Evolutionary conservation across 768 basidiomycete genomes (phyloP).

Genomic region (Pholiota microspora): DNA sequence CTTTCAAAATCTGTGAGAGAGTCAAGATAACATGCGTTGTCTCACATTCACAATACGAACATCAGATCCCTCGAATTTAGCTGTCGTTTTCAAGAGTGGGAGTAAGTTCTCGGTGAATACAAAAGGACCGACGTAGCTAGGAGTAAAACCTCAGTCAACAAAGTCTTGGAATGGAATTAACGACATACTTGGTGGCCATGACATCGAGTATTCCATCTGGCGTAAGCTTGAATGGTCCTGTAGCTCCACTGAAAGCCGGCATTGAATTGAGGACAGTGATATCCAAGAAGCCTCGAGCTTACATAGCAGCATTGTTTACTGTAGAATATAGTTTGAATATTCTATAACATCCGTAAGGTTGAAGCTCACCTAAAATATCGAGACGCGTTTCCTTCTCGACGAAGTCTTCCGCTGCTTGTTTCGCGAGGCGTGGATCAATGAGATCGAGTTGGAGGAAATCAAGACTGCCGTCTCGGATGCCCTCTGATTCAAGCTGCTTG

Average conservation of each 20-base stretch:
- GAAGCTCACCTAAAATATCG: constrained; percentile 39
- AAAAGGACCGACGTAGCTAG: constrained; percentile 30
- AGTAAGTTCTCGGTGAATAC: constrained; percentile 21
- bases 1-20: no score
- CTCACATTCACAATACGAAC: constrained; percentile 24
- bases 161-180: background rate
- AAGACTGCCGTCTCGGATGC: constrained; percentile 28
- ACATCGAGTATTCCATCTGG: constrained; percentile 17
- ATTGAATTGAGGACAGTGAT: background rate
- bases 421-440: constrained; percentile 31
- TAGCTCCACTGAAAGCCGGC: constrained; percentile 1
- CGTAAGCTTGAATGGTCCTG: constrained; percentile 12
- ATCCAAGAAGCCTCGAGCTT: background rate
- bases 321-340: background rate
- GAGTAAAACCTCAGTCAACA: no score
- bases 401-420: constrained; percentile 33
- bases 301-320: constrained; percentile 25
- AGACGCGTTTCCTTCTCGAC: constrained; percentile 37
- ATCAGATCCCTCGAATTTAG: constrained; percentile 15
- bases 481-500: constrained; percentile 29
- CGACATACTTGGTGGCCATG: constrained; percentile 15
- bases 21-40: no score
- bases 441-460: constrained; percentile 38
- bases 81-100: constrained; percentile 19
- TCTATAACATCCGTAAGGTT: background rate